Evolutionary conservation across 768 basidiomycete genomes (phyloP).

Genomic region (Suillus spraguei): DNA sequence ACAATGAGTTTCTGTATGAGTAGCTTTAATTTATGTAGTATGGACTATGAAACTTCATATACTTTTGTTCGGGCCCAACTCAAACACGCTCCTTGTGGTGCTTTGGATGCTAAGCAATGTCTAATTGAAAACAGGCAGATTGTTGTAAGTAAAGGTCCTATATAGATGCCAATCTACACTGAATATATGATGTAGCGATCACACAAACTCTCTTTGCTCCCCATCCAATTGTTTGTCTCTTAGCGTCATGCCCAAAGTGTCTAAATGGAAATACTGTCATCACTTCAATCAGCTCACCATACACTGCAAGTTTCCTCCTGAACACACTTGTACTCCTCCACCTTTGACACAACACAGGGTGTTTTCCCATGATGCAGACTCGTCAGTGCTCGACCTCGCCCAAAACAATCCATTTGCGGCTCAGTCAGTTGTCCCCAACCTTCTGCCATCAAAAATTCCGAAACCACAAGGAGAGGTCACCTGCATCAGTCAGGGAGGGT

Average conservation of each 20-base stretch:
- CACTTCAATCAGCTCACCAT: conserved; percentile 13
- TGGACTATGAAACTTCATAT: too few species aligned
- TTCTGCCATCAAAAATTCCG: conserved; percentile 1
- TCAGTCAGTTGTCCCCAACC: not conserved
- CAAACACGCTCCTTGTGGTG: too few species aligned
- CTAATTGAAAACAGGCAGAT: too few species aligned
- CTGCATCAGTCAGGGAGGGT: conserved; percentile 2
- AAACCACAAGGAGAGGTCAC: conserved; percentile 12
- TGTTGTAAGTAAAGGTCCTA: too few species aligned
- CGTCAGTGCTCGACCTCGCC: not conserved
- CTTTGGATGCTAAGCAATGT: too few species aligned
- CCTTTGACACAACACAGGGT: conserved; percentile 11
- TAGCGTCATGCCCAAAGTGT: conserved; percentile 4
- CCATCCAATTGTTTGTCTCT: too few species aligned
- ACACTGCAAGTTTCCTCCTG: conserved; percentile 11
- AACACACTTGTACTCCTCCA: not conserved
- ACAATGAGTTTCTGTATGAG: too few species aligned
- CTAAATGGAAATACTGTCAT: conserved; percentile 7
- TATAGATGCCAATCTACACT: too few species aligned
- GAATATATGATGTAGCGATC: too few species aligned
- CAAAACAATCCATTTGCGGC: not conserved
- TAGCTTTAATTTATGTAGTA: too few species aligned
- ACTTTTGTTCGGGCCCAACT: too few species aligned
- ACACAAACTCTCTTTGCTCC: too few species aligned
- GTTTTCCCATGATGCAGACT: conserved; percentile 4